Conservation (phyloP, 202 grass and related monocot species). For the Hordeum pubiflorum region DNA sequence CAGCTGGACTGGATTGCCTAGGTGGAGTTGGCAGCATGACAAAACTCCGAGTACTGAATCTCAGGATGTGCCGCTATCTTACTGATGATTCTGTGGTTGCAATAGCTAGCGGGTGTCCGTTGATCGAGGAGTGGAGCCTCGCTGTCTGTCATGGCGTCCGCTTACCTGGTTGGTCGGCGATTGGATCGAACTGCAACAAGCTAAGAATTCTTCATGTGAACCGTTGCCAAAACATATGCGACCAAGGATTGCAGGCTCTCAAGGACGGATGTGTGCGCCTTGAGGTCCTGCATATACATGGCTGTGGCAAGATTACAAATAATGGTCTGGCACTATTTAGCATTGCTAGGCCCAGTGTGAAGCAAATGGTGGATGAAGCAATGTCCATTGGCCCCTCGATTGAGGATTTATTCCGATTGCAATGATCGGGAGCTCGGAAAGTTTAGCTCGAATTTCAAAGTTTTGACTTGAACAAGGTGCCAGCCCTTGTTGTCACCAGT, state of each 20-base stretch:
- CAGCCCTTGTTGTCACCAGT: not conserved
- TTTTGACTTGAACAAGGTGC: constrained; percentile 17
- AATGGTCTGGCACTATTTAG: constrained; percentile 54
- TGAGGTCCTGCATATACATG: constrained; percentile 58
- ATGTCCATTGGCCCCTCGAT: constrained; percentile 53
- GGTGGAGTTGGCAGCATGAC: constrained; percentile 34
- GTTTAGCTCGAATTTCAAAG: not conserved
- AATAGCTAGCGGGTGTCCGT: constrained; percentile 64
- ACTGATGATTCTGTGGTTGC: constrained; percentile 46
- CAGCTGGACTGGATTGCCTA: constrained; percentile 44
- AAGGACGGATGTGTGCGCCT: constrained; percentile 42
- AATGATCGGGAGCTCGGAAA: constrained; percentile 20
- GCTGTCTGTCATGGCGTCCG: constrained; percentile 64
- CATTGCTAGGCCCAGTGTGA: constrained; percentile 57
- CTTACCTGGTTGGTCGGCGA: constrained; percentile 68
- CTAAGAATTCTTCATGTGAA: constrained; percentile 73
- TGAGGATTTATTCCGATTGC: constrained; percentile 49
- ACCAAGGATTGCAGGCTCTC: constrained; percentile 58
- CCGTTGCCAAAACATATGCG: constrained; percentile 62
- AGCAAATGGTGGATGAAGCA: constrained; percentile 47
- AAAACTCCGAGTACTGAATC: constrained; percentile 55
- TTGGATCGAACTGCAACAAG: constrained; percentile 52
- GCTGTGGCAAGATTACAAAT: constrained; percentile 48
- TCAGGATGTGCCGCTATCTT: constrained; percentile 62
- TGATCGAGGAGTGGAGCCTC: constrained; percentile 80